These are phyloP conservation scores for Vigna angularis DNA, from an alignment of 306 rosid genomes.

Conservation along the genomic window DNA sequence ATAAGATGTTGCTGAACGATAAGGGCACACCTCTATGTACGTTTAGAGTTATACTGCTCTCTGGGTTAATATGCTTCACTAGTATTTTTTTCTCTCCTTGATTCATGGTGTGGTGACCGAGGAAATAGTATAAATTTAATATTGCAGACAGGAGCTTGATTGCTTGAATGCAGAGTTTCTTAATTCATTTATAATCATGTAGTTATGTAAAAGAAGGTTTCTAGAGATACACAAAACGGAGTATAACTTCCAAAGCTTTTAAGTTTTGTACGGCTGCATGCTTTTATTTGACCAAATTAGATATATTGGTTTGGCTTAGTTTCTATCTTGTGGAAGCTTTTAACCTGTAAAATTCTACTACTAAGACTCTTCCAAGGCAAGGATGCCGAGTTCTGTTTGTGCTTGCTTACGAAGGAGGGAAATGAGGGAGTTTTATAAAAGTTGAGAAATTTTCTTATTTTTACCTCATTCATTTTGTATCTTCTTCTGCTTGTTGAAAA, in stretches of 20 bases:
- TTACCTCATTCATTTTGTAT: not conserved
- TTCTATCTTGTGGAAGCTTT: not conserved
- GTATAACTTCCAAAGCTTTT: not conserved
- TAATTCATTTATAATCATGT: constrained; percentile 15
- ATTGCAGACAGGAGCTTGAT: not conserved
- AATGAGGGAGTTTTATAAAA: no score
- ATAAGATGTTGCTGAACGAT: no score
- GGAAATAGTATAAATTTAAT: not conserved
- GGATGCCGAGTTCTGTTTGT: no score
- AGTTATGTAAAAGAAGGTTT: not conserved
- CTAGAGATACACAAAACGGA: not conserved
- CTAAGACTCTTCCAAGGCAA: no score
- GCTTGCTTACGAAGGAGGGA: no score
- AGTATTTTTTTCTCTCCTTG: not conserved
- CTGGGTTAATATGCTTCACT: not conserved
- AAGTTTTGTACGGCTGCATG: not conserved
- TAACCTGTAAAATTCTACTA: not conserved
- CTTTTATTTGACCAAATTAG: not conserved
- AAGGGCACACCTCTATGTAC: no score
- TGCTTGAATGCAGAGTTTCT: not conserved
- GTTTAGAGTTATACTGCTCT: not conserved
- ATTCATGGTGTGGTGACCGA: not conserved
- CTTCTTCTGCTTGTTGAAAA: not conserved
- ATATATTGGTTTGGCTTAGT: not conserved
- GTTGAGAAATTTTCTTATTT: no score